A percentile compares a stretch with the other conserved stretches of the same genome.
Evolutionary conservation across 2,329 filamentous ascomycete species (phyloP).

Genomic region (Arthrobotrys megalospora): DNA sequence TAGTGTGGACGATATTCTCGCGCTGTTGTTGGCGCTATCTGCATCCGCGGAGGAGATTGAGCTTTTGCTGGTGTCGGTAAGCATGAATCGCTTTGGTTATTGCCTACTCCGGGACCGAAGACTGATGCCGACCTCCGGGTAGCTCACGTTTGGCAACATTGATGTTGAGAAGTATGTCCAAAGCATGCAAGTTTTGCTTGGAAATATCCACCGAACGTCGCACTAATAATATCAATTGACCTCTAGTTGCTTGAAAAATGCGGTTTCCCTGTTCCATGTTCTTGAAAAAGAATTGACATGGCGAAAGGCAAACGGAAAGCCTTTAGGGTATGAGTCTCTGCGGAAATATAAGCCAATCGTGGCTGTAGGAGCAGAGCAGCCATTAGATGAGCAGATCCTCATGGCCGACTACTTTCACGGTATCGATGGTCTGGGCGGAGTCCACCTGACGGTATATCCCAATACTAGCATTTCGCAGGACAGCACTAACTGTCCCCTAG

Average conservation of each 20-base stretch:
- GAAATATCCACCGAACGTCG: too few species aligned
- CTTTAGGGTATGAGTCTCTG: conserved; percentile 81
- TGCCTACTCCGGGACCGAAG: background rate
- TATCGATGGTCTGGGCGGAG: conserved; percentile 81
- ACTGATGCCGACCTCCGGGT: background rate
- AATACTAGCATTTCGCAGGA: conserved; percentile 2
- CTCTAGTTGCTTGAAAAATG: conserved; percentile 84
- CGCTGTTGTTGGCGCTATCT: conserved; percentile 87
- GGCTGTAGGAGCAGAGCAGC: conserved; percentile 87
- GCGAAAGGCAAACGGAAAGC: conserved; percentile 78
- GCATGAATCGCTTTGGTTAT: background rate
- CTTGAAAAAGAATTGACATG: conserved; percentile 90
- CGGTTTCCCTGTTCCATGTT: conserved; percentile 90
- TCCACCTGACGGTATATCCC: conserved; percentile 72
- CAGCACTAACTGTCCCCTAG: conserved; percentile 38
- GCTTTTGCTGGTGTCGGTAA: conserved; percentile 80
- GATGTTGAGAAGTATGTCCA: conserved; percentile 79
- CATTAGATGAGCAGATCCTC: conserved; percentile 85
- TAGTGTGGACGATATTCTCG: conserved; percentile 89
- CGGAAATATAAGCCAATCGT: conserved; percentile 83
- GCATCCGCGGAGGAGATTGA: conserved; percentile 87
- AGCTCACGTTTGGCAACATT: conserved; percentile 91
- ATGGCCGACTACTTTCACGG: conserved; percentile 90
- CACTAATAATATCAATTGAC: background rate
- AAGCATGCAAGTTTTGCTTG: too few species aligned